phyloP scores from a whole-genome alignment of 352 stramenopile species.

The Globisporangium spinosum region DNA sequence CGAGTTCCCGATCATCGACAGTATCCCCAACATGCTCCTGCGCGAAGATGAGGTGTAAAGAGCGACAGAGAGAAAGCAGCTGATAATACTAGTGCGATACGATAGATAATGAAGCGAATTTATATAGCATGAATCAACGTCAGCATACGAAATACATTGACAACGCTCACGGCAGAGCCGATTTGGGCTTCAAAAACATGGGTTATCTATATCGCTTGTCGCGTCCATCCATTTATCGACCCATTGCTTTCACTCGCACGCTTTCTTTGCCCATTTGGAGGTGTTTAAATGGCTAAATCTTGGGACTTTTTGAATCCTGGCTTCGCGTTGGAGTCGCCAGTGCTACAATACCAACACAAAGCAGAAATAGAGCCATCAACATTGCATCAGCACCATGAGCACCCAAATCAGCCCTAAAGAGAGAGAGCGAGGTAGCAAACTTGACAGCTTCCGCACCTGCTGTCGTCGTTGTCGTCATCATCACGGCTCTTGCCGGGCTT shows the following conservation, averaged over 20 bases:
- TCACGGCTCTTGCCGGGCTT: conserved; percentile 22
- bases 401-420: background rate
- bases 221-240: background rate
- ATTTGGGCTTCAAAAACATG: background rate
- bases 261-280: background rate
- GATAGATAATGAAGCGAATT: conserved; percentile 34
- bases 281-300: conserved; percentile 63
- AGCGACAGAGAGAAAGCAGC: background rate
- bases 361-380: background rate
- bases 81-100: background rate
- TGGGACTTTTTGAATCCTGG: conserved; percentile 51
- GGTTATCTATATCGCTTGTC: background rate
- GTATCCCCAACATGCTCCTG: conserved; percentile 98
- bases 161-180: background rate
- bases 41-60: conserved; percentile 87
- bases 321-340: conserved; percentile 30
- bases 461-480: conserved; percentile 29
- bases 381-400: background rate
- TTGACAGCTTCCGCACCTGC: conserved; percentile 1
- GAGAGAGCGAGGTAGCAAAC: background rate
- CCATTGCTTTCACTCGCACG: background rate
- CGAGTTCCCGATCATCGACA: conserved; percentile 95
- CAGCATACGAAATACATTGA: background rate
- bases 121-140: background rate
- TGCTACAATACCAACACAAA: conserved; percentile 10